Conservation (phyloP, 2,329 filamentous ascomycete genomes). For the Fusarium dlaminii region DNA sequence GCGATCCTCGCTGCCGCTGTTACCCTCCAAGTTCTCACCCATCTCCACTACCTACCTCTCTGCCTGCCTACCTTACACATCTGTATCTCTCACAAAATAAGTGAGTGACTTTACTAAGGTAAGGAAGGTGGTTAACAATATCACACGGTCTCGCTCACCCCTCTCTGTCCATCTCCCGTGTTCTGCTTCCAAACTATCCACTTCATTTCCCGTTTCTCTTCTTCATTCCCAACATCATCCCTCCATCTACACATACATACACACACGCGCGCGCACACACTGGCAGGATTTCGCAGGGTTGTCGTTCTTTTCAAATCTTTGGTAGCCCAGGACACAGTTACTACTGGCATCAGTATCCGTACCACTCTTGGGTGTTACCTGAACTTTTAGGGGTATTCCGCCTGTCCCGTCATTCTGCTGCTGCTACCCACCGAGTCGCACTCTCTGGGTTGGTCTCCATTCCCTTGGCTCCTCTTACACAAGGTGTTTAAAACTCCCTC, state of each 20-base stretch:
- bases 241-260: conserved; percentile 3
- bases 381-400: conserved; percentile 9
- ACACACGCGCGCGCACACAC: conserved; percentile 12
- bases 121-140: neutral
- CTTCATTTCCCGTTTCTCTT: conserved; percentile 27
- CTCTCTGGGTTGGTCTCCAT: conserved; percentile 6
- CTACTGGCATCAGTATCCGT: conserved; percentile 4
- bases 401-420: conserved; percentile 17
- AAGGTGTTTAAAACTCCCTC: conserved; percentile 27
- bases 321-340: conserved; percentile 4
- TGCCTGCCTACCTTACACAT: neutral
- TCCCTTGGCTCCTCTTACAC: conserved; percentile 24
- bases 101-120: neutral
- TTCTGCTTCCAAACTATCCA: conserved; percentile 13
- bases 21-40: conserved; percentile 31
- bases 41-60: neutral
- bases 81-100: neutral
- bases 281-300: conserved; percentile 9
- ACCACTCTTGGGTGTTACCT: neutral
- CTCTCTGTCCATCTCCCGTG: neutral
- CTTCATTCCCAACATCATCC: conserved; percentile 30
- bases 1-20: conserved; percentile 17
- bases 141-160: neutral
- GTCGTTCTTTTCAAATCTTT: conserved; percentile 1
- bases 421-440: conserved; percentile 9